A percentile compares a stretch with the other conserved stretches of the same genome.
phyloP scores from a whole-genome alignment of 768 basidiomycete genomes.

The Amanita phalloides region DNA sequence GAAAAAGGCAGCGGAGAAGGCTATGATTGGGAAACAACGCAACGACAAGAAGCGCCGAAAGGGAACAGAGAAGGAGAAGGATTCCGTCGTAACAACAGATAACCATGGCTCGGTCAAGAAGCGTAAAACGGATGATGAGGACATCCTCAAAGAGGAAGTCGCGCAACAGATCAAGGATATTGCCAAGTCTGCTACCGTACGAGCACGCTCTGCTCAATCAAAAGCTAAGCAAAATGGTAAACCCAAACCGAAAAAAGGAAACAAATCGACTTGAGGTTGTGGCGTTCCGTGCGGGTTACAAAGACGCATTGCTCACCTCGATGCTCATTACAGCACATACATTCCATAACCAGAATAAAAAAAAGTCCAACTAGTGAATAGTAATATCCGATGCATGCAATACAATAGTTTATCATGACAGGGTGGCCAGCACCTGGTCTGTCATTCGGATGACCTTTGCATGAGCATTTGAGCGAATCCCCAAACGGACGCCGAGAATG shows the following conservation, averaged over 20 bases:
- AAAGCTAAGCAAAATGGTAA: conserved; percentile 10
- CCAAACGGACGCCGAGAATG: background rate
- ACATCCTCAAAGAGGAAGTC: background rate
- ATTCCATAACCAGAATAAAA: background rate
- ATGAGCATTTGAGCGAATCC: background rate
- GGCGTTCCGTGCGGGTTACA: background rate
- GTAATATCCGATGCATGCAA: background rate
- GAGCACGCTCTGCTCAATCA: conserved; percentile 26
- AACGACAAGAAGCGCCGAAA: no score
- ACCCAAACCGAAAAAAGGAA: conserved; percentile 6
- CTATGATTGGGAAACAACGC: background rate
- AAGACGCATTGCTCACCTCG: background rate
- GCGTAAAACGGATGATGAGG: background rate
- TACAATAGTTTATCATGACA: conserved; percentile 21
- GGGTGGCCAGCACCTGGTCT: conserved; percentile 47
- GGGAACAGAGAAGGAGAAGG: no score
- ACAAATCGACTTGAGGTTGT: background rate
- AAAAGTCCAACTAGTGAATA: background rate
- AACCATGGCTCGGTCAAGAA: background rate
- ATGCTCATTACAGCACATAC: background rate
- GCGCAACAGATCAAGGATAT: conserved; percentile 19
- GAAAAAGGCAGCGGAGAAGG: background rate
- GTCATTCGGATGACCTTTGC: conserved; percentile 57
- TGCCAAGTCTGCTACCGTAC: conserved; percentile 23
- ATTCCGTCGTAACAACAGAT: no score